phyloP scores from a whole-genome alignment of 805 yeast genomes.

The Hanseniaspora mollemarum region DNA sequence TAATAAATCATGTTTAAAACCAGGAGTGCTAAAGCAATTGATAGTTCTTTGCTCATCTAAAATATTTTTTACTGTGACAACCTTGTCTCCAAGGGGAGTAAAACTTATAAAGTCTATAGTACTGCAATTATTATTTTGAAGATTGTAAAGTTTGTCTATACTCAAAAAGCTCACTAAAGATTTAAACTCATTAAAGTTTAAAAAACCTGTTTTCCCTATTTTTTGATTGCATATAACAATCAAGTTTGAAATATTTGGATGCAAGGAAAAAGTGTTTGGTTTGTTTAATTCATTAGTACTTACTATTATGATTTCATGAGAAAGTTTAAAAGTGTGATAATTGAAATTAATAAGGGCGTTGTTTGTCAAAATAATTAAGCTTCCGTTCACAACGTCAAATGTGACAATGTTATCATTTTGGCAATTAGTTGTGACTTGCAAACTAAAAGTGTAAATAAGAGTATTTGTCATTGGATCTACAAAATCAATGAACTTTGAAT shows the following conservation, averaged over 20 bases:
- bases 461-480: slow-evolving; percentile 3
- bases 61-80: background rate
- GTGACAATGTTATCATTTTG: slow-evolving; percentile 2
- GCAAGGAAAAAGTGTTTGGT: background rate
- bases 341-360: slow-evolving; percentile 1
- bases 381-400: slow-evolving; percentile 6
- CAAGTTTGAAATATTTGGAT: background rate
- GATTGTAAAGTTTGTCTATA: background rate
- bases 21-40: background rate
- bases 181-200: background rate
- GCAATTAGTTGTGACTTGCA: slow-evolving; percentile 1
- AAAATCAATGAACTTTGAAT: slow-evolving; percentile 6
- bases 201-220: slow-evolving; percentile 1
- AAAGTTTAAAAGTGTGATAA: background rate
- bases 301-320: slow-evolving; percentile 3
- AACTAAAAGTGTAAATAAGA: background rate
- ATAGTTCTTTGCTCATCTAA: background rate
- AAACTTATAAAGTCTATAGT: background rate
- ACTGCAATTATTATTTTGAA: background rate
- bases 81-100: slow-evolving; percentile 11
- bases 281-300: background rate
- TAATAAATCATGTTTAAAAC: background rate
- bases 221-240: slow-evolving; percentile 1
- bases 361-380: slow-evolving; percentile 3
- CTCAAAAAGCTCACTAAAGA: background rate